Conservation (phyloP, 2,329 filamentous ascomycete genomes). For the Colletotrichum lindemuthianum region DNA sequence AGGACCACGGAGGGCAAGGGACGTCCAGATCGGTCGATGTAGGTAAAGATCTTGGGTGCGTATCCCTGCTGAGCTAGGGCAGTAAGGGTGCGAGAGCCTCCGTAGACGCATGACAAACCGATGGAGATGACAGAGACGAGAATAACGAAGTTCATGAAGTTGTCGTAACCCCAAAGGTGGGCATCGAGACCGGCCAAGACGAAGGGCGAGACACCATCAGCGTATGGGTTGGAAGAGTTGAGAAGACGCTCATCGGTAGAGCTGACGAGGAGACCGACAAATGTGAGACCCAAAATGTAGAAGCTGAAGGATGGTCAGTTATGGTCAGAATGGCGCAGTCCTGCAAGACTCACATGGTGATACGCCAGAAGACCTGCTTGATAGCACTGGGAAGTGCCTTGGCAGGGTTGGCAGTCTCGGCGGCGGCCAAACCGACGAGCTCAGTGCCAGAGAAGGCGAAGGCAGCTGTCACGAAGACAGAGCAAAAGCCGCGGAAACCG, state of each 20-base stretch:
- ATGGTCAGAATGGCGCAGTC: constrained; percentile 38
- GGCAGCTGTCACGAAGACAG: constrained; percentile 75
- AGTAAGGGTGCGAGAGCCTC: constrained; percentile 64
- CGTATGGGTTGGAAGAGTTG: constrained; percentile 54
- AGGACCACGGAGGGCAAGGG: constrained; percentile 58
- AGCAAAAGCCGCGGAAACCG: constrained; percentile 76
- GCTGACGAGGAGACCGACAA: constrained; percentile 57
- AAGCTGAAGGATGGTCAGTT: constrained; percentile 43
- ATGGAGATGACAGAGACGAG: constrained; percentile 64
- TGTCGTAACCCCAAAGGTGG: constrained; percentile 57
- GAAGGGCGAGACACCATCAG: constrained; percentile 42
- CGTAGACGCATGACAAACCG: constrained; percentile 64
- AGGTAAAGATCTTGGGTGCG: constrained; percentile 62
- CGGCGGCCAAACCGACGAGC: constrained; percentile 75
- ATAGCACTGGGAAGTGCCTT: constrained; percentile 80
- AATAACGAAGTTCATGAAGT: constrained; percentile 65
- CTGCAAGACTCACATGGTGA: constrained; percentile 47
- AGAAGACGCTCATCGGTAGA: constrained; percentile 57
- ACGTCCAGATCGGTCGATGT: constrained; percentile 64
- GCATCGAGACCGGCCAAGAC: constrained; percentile 49
- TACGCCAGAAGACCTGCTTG: constrained; percentile 74
- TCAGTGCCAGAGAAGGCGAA: constrained; percentile 77
- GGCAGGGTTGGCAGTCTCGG: constrained; percentile 73
- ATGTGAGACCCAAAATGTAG: constrained; percentile 60
- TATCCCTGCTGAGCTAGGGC: constrained; percentile 67